Conservation (phyloP, 805 yeast genomes). For the Kodamaea laetipori region DNA sequence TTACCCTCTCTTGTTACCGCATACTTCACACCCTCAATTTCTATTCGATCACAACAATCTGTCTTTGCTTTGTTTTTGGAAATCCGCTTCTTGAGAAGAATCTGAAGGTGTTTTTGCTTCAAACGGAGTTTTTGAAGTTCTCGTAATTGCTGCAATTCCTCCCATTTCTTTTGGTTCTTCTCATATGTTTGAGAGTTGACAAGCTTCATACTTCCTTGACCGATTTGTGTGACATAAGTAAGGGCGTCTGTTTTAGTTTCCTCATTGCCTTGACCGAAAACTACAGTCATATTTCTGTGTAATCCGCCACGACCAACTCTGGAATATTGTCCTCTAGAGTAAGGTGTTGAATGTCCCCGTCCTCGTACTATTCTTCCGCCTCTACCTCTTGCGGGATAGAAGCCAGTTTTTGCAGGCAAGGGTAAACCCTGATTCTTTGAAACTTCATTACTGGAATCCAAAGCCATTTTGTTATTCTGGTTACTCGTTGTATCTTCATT, state of each 20-base stretch:
- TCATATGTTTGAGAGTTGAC: slow-evolving; percentile 40
- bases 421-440: not conserved
- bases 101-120: slow-evolving; percentile 21
- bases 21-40: slow-evolving; percentile 44
- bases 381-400: not conserved
- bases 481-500: too few species aligned
- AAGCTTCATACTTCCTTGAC: slow-evolving; percentile 41
- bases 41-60: slow-evolving; percentile 48
- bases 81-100: slow-evolving; percentile 15
- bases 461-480: too few species aligned
- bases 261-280: not conserved
- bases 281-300: not conserved
- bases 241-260: slow-evolving; percentile 7
- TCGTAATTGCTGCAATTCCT: slow-evolving; percentile 15
- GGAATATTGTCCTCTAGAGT: not conserved
- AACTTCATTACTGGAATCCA: too few species aligned
- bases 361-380: not conserved
- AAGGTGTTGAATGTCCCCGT: slow-evolving; percentile 3
- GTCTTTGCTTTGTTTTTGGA: slow-evolving; percentile 35
- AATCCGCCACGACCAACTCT: not conserved
- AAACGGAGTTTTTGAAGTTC: slow-evolving; percentile 18
- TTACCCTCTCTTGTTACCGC: slow-evolving; percentile 45
- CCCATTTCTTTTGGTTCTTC: slow-evolving; percentile 25
- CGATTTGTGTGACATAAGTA: slow-evolving; percentile 29
- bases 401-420: not conserved